Evolutionary conservation across 371 early-diverging fungal species (phyloP).

Genomic region (Apophysomyces sp.): DNA sequence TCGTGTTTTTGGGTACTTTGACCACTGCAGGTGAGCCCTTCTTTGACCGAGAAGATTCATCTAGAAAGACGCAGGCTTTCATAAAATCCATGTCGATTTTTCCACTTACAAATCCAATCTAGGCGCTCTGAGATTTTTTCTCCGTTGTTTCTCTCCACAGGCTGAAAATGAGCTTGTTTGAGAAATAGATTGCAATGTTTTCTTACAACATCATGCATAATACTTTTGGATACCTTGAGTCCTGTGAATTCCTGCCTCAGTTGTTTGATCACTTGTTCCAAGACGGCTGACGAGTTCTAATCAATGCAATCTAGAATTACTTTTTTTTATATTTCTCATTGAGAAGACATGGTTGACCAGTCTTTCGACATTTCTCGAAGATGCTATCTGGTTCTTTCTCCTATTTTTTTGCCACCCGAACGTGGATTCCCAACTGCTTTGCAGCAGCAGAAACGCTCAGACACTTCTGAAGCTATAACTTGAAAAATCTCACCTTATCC

Average conservation of each 20-base stretch:
- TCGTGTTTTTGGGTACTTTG: too few species aligned
- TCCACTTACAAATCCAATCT: too few species aligned
- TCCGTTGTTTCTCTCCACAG: too few species aligned
- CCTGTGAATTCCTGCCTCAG: background rate
- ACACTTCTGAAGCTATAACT: background rate
- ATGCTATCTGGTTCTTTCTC: background rate
- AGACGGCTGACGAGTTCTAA: constrained; percentile 12
- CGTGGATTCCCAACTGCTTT: constrained; percentile 20
- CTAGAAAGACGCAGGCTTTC: too few species aligned
- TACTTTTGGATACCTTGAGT: background rate
- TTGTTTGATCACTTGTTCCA: background rate
- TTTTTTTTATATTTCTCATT: constrained; percentile 11
- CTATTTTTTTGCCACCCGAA: constrained; percentile 9
- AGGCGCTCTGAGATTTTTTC: too few species aligned
- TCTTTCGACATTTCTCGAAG: constrained; percentile 7
- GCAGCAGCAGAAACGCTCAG: constrained; percentile 19
- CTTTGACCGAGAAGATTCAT: too few species aligned
- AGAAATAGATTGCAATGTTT: too few species aligned
- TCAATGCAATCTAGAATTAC: constrained; percentile 11
- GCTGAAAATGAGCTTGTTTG: too few species aligned
- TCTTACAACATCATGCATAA: too few species aligned
- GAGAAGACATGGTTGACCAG: constrained; percentile 12
- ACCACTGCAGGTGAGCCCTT: too few species aligned
- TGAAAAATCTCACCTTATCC: background rate
- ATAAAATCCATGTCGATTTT: too few species aligned